Evolutionary conservation across 2,329 filamentous ascomycete genomes (phyloP).

Genomic region (Fonsecaea pedrosoi): DNA sequence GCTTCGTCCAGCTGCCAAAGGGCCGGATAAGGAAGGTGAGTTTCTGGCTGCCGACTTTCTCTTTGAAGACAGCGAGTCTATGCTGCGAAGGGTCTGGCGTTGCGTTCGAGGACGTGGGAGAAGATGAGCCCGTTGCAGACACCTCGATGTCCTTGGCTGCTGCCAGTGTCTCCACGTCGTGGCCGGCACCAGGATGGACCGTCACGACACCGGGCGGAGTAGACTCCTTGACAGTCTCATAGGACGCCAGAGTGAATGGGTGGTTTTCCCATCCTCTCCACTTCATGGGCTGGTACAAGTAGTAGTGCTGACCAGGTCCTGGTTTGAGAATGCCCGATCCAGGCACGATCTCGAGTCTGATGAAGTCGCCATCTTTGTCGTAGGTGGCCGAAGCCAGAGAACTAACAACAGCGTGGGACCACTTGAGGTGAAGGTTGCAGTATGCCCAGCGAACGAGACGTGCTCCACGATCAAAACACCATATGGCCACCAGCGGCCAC

Average conservation of each 20-base stretch:
- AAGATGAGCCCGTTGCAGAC: conserved; percentile 6
- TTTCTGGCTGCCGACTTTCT: conserved; percentile 41
- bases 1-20: conserved; percentile 58
- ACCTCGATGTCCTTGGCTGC: conserved; percentile 22
- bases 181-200: conserved; percentile 24
- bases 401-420: conserved; percentile 41
- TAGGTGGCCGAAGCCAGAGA: conserved; percentile 53
- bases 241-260: conserved; percentile 56
- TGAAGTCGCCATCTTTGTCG: conserved; percentile 52
- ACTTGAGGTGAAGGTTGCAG: conserved; percentile 51
- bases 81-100: conserved; percentile 18
- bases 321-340: conserved; percentile 46
- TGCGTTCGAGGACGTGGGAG: conserved; percentile 10
- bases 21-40: conserved; percentile 59
- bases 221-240: conserved; percentile 23
- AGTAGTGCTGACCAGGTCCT: conserved; percentile 58
- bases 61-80: background rate
- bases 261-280: conserved; percentile 59
- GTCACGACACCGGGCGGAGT: conserved; percentile 15
- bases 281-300: conserved; percentile 55
- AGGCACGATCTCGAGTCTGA: conserved; percentile 55
- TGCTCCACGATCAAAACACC: conserved; percentile 56
- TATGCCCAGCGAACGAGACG: conserved; percentile 53
- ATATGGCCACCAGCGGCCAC: conserved; percentile 58
- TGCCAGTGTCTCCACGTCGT: conserved; percentile 35